Percentiles rank a stretch among this genome's conserved stretches.
phyloP scores from a whole-genome alignment of 768 basidiomycete genomes.

The Boletus coccyginus region DNA sequence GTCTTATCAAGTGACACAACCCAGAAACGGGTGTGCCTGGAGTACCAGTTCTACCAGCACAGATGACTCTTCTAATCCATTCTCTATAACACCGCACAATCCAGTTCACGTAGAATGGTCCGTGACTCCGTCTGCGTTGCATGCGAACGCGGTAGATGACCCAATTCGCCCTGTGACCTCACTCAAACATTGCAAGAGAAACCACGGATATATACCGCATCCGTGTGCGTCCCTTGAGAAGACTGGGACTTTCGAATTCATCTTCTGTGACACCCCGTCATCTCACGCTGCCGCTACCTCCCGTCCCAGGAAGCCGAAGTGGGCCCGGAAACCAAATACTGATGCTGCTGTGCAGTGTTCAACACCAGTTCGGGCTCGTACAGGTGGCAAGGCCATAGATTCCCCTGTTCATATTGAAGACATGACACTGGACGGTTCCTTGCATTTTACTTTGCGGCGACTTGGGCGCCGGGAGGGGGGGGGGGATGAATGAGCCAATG shows the following conservation, averaged over 20 bases:
- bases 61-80: no score
- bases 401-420: not conserved
- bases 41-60: no score
- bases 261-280: not conserved
- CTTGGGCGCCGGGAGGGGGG: not conserved
- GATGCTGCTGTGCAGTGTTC: not conserved
- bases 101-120: no score
- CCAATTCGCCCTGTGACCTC: no score
- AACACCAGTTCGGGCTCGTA: not conserved
- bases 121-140: no score
- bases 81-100: no score
- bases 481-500: not conserved
- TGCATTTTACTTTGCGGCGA: not conserved
- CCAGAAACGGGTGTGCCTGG: no score
- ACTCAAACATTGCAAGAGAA: constrained; percentile 9
- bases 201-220: constrained; percentile 13
- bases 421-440: not conserved
- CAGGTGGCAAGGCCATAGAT: no score
- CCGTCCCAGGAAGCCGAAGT: no score
- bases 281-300: not conserved
- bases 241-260: not conserved
- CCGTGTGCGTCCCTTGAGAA: not conserved
- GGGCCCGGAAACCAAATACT: not conserved
- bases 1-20: no score
- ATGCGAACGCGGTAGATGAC: no score